Conservation (phyloP, 1,284 basidiomycete species). For the Inonotus hispidus region DNA sequence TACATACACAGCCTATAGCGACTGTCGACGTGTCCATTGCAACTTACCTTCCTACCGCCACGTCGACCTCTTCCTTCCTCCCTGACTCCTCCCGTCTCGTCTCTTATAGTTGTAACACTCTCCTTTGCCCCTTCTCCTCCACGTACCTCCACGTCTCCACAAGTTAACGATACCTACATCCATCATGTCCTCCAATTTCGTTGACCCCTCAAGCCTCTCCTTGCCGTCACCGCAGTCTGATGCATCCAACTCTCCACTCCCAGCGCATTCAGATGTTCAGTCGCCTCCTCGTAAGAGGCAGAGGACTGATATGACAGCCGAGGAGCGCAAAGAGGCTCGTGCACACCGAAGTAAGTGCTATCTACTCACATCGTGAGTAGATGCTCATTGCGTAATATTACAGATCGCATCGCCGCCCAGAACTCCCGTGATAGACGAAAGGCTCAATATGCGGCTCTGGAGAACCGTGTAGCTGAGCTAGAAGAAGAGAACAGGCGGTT, state of each 20-base stretch:
- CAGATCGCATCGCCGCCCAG: slow-evolving; percentile 68
- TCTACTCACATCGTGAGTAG: background rate
- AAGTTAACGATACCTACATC: background rate
- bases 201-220: slow-evolving; percentile 37
- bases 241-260: slow-evolving; percentile 25
- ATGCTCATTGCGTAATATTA: background rate
- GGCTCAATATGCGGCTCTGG: slow-evolving; percentile 56
- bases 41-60: slow-evolving; percentile 5
- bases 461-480: slow-evolving; percentile 38
- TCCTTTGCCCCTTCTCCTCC: slow-evolving; percentile 7
- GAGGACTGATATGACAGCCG: slow-evolving; percentile 53
- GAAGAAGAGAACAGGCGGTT: slow-evolving; percentile 43
- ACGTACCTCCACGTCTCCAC: slow-evolving; percentile 3
- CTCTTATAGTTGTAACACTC: slow-evolving; percentile 9
- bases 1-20: background rate
- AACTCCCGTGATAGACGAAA: slow-evolving; percentile 79
- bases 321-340: slow-evolving; percentile 76
- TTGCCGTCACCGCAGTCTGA: slow-evolving; percentile 31
- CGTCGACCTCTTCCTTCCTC: background rate
- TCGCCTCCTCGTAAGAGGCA: slow-evolving; percentile 60
- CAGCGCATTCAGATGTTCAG: slow-evolving; percentile 22
- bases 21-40: background rate
- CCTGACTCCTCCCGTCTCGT: background rate
- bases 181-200: slow-evolving; percentile 24
- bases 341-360: slow-evolving; percentile 58